Evolutionary conservation across 495 filamentous ascomycete species (phyloP).

Genomic region (Melanomma pulvis-pyrius): DNA sequence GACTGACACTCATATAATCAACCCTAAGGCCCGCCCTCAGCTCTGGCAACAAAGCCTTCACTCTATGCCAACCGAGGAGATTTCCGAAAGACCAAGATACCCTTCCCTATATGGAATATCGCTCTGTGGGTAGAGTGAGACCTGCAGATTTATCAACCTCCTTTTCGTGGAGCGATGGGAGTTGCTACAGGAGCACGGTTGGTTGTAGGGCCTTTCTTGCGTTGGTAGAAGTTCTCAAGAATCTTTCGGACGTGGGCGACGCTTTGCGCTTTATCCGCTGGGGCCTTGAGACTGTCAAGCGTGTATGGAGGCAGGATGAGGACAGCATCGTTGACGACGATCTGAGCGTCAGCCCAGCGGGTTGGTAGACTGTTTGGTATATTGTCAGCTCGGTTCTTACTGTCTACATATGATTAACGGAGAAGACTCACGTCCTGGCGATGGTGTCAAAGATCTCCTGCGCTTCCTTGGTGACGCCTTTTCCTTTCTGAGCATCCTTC

Average conservation of each 20-base stretch:
- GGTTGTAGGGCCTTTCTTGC: constrained; percentile 37
- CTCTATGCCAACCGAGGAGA: constrained; percentile 1
- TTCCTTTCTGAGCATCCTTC: constrained; percentile 58
- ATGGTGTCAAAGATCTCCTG: constrained; percentile 73
- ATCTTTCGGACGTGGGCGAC: constrained; percentile 65
- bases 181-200: constrained; percentile 37
- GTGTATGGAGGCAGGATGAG: constrained; percentile 64
- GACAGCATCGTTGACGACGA: constrained; percentile 68
- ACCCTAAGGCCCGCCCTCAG: neutral
- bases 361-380: constrained; percentile 52
- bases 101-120: neutral
- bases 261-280: constrained; percentile 54
- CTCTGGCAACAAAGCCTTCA: constrained; percentile 1
- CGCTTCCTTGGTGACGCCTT: constrained; percentile 65
- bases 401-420: neutral
- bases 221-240: constrained; percentile 49
- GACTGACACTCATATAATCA: neutral
- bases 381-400: constrained; percentile 5
- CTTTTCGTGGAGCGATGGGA: constrained; percentile 41
- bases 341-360: constrained; percentile 63
- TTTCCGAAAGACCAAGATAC: neutral
- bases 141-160: constrained; percentile 36
- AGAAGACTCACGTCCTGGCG: constrained; percentile 53
- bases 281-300: constrained; percentile 60
- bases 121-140: neutral